Evolutionary conservation across 768 basidiomycete genomes (phyloP).

Genomic region (Tulasnella sp.): DNA sequence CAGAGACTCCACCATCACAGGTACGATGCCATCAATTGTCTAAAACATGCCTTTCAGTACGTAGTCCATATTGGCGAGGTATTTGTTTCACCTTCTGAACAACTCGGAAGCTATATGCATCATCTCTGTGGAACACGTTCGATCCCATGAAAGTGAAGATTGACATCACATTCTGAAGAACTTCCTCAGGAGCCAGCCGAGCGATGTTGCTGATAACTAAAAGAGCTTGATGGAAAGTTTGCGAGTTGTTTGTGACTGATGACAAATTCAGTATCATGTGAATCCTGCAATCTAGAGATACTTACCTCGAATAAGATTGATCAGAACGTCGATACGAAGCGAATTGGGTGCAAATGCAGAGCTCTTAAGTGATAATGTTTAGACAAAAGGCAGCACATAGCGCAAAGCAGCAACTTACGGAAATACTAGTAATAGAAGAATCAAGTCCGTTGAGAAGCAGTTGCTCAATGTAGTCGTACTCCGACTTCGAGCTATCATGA

Average conservation of each 20-base stretch:
- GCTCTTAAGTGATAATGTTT: constrained; percentile 32
- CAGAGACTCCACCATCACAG: constrained; percentile 77
- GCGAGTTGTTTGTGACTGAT: constrained; percentile 76
- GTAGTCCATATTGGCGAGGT: not conserved
- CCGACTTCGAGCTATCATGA: constrained; percentile 42
- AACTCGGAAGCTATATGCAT: constrained; percentile 87
- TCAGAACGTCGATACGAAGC: constrained; percentile 70
- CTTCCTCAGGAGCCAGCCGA: constrained; percentile 74
- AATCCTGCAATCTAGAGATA: constrained; percentile 14
- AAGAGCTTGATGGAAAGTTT: constrained; percentile 87
- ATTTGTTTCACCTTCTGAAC: constrained; percentile 64
- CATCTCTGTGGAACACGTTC: constrained; percentile 94
- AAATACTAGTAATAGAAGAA: constrained; percentile 41
- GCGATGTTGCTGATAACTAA: constrained; percentile 77
- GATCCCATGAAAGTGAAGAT: constrained; percentile 99
- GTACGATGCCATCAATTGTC: constrained; percentile 90
- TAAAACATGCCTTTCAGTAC: constrained; percentile 23
- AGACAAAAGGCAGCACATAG: not conserved
- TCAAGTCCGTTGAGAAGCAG: constrained; percentile 73
- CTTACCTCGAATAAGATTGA: constrained; percentile 73
- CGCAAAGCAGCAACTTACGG: no score
- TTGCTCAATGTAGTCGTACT: constrained; percentile 68
- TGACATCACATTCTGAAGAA: constrained; percentile 91
- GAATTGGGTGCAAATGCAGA: constrained; percentile 43
- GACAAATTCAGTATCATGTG: not conserved